Base-by-base conservation (phyloP, 306 rosid genomes). In the Luffa aegyptiaca region DNA sequence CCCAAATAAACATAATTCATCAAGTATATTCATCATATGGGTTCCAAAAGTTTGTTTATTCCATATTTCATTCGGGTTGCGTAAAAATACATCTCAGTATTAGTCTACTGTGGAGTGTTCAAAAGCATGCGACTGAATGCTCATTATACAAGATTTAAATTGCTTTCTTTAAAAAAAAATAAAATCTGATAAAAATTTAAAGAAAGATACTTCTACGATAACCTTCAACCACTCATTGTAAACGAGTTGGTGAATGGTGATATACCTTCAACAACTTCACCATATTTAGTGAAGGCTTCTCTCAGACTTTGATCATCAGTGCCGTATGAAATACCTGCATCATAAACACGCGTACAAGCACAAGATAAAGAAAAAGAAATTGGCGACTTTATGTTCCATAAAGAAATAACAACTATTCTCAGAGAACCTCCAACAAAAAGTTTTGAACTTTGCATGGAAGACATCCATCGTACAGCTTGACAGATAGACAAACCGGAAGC, bases 201-300 rank as follows among this genome's bases (percentile, higher is more conserved):
- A 33, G 37, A 26, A 10, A 26, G 4, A 62, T 64, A 36, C 42
- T 39, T 66, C 42, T 11, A 33, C 46, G 56, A 35, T 74, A 31
- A 31, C 20, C 12, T 46, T 17, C 13, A 8, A 31, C 31, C 36
- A 14, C 44, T 48, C 5, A 1, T 14, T 74, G 16, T 21, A 33
- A 42, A 6, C 33, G 80, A 58, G 35, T 53, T 35, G 65, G 17
- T n/a, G 52, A 77, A 41, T 36, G 71, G 17, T 10, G 52, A 76
- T 80, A 79, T 86, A 93, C 99, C 99, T 69, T 95, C 99, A 77
- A 87, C 39, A 73, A 95, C 86, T 41, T 93, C 85, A 12, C 99
- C 99, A 37, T 95, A 95, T 84, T 82, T 91, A 10, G 87, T 61
- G 81, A 95, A 95, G 44, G 96, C 91, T 49, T 93, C 97, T 84